phyloP scores from a whole-genome alignment of 139 green algal species.

The Chlamydomonas schloesseri region DNA sequence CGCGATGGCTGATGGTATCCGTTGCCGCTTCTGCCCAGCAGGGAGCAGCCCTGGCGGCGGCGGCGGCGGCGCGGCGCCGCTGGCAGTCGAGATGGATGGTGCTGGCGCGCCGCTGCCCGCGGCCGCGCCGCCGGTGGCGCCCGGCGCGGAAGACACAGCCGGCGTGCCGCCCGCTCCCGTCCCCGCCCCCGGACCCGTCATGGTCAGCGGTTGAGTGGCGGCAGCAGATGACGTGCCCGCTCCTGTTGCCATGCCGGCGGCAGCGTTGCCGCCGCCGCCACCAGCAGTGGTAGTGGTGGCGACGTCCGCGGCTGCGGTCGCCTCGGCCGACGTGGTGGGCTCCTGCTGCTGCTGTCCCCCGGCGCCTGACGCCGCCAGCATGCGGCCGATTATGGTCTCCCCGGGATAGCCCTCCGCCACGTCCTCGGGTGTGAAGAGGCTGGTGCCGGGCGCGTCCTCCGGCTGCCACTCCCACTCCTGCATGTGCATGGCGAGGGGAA shows the following conservation, averaged over 20 bases:
- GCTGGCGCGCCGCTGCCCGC: neutral
- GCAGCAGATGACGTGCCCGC: neutral
- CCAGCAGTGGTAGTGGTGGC: too few relatives aligned
- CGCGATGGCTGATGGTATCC: neutral
- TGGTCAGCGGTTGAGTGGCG: neutral
- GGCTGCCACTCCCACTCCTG: slow-evolving; percentile 23
- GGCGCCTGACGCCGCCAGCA: neutral
- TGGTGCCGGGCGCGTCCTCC: neutral
- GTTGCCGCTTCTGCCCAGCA: neutral
- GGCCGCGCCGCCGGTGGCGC: neutral
- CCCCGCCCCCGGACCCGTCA: too few relatives aligned
- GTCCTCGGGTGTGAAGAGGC: slow-evolving; percentile 14
- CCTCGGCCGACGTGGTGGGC: too few relatives aligned
- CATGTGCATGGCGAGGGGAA: too few relatives aligned
- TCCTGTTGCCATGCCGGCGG: neutral
- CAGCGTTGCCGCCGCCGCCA: too few relatives aligned
- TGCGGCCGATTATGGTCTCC: neutral
- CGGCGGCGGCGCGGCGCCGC: too few relatives aligned
- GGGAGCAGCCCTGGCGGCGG: too few relatives aligned
- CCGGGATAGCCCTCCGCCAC: neutral
- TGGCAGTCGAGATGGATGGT: too few relatives aligned
- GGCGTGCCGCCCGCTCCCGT: too few relatives aligned
- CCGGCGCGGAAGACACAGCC: too few relatives aligned
- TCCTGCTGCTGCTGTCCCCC: too few relatives aligned
- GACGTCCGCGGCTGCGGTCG: too few relatives aligned